Conservation (phyloP, 2,329 filamentous ascomycete genomes). For the Chaetomiaceae sp. region DNA sequence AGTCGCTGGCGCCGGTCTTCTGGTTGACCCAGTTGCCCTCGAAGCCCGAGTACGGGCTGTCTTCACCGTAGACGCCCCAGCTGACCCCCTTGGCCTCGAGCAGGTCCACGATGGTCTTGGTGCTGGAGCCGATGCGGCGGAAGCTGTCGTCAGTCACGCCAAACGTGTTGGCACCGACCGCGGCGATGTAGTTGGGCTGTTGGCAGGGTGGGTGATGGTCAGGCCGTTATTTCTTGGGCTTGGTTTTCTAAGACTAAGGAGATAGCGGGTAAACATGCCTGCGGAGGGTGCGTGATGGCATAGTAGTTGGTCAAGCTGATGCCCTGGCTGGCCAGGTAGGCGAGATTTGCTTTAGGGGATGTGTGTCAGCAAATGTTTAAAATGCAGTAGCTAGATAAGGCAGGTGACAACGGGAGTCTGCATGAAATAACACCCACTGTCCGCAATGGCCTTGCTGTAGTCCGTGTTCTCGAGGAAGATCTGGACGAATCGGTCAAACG, state of each 20-base stretch:
- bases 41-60: neutral
- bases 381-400: neutral
- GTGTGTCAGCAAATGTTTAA: neutral
- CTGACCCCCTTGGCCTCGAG: neutral
- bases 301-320: slow-evolving; percentile 1
- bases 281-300: neutral
- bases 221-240: too few species aligned
- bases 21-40: slow-evolving; percentile 1
- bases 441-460: neutral
- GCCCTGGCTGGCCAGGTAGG: neutral
- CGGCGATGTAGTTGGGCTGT: neutral
- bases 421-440: neutral
- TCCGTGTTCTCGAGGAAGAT: neutral
- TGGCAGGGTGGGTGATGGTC: too few species aligned
- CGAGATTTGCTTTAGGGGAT: neutral
- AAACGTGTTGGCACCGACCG: neutral
- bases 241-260: too few species aligned
- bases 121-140: neutral
- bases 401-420: neutral
- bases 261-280: neutral
- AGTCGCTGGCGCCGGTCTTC: neutral
- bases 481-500: neutral
- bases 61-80: neutral
- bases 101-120: neutral
- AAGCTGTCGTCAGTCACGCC: neutral